These are phyloP conservation scores for Colletotrichum australisinense DNA, from an alignment of 2,329 filamentous ascomycete species.

Conservation along the genomic window DNA sequence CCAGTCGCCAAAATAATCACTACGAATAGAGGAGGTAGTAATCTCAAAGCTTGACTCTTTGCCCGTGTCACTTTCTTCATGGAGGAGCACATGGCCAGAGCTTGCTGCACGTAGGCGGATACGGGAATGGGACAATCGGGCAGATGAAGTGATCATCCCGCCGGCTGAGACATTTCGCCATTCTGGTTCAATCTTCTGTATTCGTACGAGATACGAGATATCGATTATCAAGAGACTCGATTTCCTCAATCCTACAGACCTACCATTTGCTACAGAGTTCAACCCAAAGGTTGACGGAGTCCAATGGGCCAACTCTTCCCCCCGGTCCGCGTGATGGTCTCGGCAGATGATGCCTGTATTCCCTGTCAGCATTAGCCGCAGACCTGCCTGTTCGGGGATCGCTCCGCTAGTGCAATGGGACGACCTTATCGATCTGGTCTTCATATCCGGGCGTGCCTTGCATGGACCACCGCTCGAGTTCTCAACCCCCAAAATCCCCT, in stretches of 20 bases:
- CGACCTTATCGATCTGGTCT: constrained; percentile 20
- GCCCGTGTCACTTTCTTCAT: constrained; percentile 16
- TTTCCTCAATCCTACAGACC: not conserved
- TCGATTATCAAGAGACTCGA: not conserved
- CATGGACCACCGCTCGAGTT: not conserved
- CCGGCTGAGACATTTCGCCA: not conserved
- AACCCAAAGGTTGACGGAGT: too few relatives aligned
- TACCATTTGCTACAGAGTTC: not conserved
- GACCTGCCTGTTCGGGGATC: constrained; percentile 31
- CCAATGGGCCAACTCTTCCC: not conserved
- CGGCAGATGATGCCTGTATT: constrained; percentile 24
- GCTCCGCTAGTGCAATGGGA: constrained; percentile 19
- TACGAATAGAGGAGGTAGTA: constrained; percentile 27
- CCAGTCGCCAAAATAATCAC: not conserved
- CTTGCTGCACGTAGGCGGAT: not conserved
- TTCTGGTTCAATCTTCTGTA: not conserved
- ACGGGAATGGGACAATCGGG: not conserved
- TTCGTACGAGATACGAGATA: not conserved
- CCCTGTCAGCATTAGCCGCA: constrained; percentile 12
- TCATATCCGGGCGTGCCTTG: constrained; percentile 4
- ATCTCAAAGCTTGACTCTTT: too few relatives aligned
- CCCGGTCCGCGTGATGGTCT: constrained; percentile 10
- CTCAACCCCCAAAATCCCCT: not conserved
- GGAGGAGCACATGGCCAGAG: not conserved
- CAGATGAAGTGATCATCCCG: not conserved